Evolutionary conservation across 2,329 filamentous ascomycete species (phyloP), one percentile per base, ranked within the genome.

Genomic region (Trichophyton verrucosum): DNA sequence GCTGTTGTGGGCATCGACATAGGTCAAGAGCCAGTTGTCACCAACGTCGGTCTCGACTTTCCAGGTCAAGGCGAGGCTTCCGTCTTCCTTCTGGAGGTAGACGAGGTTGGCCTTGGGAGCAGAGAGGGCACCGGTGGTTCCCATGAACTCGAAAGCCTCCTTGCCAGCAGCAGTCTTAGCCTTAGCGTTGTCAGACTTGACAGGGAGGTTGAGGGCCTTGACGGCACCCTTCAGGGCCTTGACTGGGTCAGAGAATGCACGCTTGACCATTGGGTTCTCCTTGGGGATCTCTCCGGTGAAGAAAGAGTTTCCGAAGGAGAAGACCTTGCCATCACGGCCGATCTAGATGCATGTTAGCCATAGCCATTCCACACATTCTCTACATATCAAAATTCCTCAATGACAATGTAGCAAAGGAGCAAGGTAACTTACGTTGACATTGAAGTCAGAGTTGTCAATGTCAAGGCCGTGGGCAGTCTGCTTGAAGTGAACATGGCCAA

Each of bases 221-320:
- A 47, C 17, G 38, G 53, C 62, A 24, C 33, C 60, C 44, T 61
- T 63, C 22, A 63, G 42, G 6, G 62, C 62, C 30, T 60, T 38
- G 17, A 63, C 60, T 15, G 62, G 62, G 17, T 61, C 60, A 20
- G 58, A 24, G 55, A 47, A 57, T 38, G 60, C 58, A 46, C 46
- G 51, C 60, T 61, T 60, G 11, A 56, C 58, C 42, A 60, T 55
- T 38, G 62, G 57, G 55, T 58, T 61, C n/a, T 51, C 51, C 47
- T 63, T 58, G 15, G 62, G 62, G 24, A 51, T 40, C 11, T 53
- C 15, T 56, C 62, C 62, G 7, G 58, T 63, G 58, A 55, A 63
- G 46, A 63, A 63, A 40, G 40, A 51, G 60, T 63, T 61, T 20
- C 62, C 62, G 20, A 63, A 61, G 42, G 62, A 63, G 60, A 63